These are phyloP conservation scores for Helminthosporium solani DNA, from an alignment of 2,329 filamentous ascomycete species.

Conservation along the genomic window DNA sequence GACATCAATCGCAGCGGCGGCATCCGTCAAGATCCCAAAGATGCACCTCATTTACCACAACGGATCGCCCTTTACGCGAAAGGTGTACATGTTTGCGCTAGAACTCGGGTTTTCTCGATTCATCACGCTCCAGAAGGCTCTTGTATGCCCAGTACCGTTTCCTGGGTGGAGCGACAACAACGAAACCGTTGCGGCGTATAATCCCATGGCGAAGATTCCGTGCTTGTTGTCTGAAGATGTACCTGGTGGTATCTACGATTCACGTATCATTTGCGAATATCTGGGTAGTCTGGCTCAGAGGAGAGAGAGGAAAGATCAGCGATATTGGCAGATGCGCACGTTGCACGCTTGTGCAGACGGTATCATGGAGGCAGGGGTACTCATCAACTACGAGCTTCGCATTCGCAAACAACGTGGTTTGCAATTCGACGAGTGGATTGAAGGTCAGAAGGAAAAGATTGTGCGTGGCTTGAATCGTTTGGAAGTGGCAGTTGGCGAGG, in stretches of 20 bases:
- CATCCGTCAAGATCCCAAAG: slow-evolving; percentile 12
- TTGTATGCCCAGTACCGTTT: slow-evolving; percentile 30
- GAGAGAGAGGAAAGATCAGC: slow-evolving; percentile 12
- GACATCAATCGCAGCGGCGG: background rate
- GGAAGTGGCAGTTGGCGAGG: slow-evolving; percentile 18
- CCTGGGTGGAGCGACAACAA: slow-evolving; percentile 36
- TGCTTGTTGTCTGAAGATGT: slow-evolving; percentile 27
- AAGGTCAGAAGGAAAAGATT: slow-evolving; percentile 32
- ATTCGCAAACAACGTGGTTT: slow-evolving; percentile 26
- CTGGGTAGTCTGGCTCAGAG: slow-evolving; percentile 15
- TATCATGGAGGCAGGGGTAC: slow-evolving; percentile 32
- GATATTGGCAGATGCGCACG: slow-evolving; percentile 24
- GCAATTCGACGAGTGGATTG: slow-evolving; percentile 29
- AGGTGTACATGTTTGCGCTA: slow-evolving; percentile 32
- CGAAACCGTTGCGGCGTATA: slow-evolving; percentile 24
- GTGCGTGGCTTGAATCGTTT: slow-evolving; percentile 25
- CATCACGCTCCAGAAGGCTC: slow-evolving; percentile 32
- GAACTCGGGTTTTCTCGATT: slow-evolving; percentile 25
- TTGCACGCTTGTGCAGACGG: slow-evolving; percentile 31
- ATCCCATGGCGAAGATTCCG: slow-evolving; percentile 35
- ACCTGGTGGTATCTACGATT: slow-evolving; percentile 31
- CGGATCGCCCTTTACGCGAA: slow-evolving; percentile 28
- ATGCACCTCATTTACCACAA: slow-evolving; percentile 37
- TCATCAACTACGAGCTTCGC: slow-evolving; percentile 28
- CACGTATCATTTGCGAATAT: slow-evolving; percentile 32